These are phyloP conservation scores for Crepidotus variabilis DNA, from an alignment of 768 basidiomycete genomes.

Conservation along the genomic window DNA sequence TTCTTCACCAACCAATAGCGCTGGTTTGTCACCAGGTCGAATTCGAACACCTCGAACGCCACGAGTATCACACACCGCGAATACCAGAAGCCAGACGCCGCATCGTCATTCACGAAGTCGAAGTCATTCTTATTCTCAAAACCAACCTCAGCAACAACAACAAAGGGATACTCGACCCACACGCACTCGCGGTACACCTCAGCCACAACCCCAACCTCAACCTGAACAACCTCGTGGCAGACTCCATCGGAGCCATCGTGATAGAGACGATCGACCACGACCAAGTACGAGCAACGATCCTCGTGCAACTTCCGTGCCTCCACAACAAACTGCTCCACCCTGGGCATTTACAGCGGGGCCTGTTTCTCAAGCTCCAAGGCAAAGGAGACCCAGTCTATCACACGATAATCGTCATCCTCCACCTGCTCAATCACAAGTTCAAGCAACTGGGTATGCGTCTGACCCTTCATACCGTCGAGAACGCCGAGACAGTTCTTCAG, in stretches of 20 bases:
- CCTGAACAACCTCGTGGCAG: neutral
- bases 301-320: neutral
- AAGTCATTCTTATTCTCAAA: neutral
- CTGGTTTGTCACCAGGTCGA: neutral
- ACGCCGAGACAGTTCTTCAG: neutral
- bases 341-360: neutral
- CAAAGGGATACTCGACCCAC: neutral
- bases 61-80: neutral
- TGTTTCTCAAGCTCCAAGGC: neutral
- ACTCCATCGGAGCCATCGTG: neutral
- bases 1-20: neutral
- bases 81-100: neutral
- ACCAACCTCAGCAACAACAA: neutral
- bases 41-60: neutral
- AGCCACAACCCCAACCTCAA: neutral
- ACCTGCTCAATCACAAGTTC: constrained; percentile 1
- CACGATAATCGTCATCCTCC: neutral
- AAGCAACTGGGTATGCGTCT: neutral
- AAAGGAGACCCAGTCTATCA: neutral
- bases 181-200: neutral
- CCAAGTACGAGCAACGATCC: neutral
- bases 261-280: neutral
- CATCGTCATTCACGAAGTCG: neutral
- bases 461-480: neutral
- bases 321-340: neutral